A percentile compares a stretch with the other conserved stretches of the same genome.
Conservation (phyloP, 2,329 filamentous ascomycete species). For the Aphanocladium album region DNA sequence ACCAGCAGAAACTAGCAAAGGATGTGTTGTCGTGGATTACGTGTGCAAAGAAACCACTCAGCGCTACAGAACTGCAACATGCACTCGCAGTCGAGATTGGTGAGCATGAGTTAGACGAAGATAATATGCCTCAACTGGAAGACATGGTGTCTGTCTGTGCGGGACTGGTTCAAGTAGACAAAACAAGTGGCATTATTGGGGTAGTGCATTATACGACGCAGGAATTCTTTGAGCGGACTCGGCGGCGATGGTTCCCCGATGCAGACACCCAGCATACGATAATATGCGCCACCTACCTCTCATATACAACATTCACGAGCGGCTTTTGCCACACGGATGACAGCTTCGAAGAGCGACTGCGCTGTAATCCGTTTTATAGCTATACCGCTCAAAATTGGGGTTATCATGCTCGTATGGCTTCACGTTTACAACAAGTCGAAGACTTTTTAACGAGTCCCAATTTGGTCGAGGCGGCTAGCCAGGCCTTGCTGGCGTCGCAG, state of each 20-base stretch:
- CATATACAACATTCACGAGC: no score
- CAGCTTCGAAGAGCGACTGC: no score
- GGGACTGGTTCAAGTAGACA: slow-evolving; percentile 34
- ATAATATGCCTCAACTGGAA: slow-evolving; percentile 27
- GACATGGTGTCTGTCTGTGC: slow-evolving; percentile 31
- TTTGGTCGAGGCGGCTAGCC: no score
- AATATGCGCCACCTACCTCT: no score
- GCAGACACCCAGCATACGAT: neutral
- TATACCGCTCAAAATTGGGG: no score
- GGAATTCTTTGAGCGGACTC: neutral
- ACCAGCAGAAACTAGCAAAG: slow-evolving; percentile 26
- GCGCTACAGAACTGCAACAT: slow-evolving; percentile 30
- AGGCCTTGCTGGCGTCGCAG: no score
- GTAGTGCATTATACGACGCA: no score
- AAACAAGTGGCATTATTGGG: slow-evolving; percentile 30
- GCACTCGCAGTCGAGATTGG: slow-evolving; percentile 32
- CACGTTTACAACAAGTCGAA: no score
- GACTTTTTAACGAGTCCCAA: no score
- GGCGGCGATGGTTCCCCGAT: neutral
- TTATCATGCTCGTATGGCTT: no score
- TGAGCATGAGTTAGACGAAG: slow-evolving; percentile 23
- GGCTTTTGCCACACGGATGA: no score
- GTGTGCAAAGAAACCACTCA: slow-evolving; percentile 28
- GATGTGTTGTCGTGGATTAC: slow-evolving; percentile 35
- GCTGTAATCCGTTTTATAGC: no score